Conservation (phyloP, 345 rosid genomes). For the Citrus sinensis region DVS_A1.0 CM039163.1:14807001-14807500, state of each 20-base stretch:
- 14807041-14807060: constrained; percentile 64
- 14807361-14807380: constrained; percentile 58
- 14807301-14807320: constrained; percentile 78
- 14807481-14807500: constrained; percentile 43
- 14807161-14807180: constrained; percentile 57
- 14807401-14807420: constrained; percentile 56
- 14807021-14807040: constrained; percentile 61
- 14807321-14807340: constrained; percentile 57
- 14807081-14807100: constrained; percentile 40
- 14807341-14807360: constrained; percentile 49
- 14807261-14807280: constrained; percentile 56
- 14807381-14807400: constrained; percentile 44
- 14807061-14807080: constrained; percentile 34
- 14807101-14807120: constrained; percentile 71
- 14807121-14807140: constrained; percentile 62
- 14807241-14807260: constrained; percentile 42
- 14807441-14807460: constrained; percentile 54
- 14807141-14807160: constrained; percentile 39
- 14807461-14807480: constrained; percentile 54
- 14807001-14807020: constrained; percentile 52
- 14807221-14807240: constrained; percentile 50
- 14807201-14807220: constrained; percentile 77
- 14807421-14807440: constrained; percentile 68
- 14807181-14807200: constrained; percentile 62
- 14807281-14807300: constrained; percentile 64